Base-by-base conservation (phyloP, 495 filamentous ascomycete species). In the Lasiosphaeris hirsuta region DNA sequence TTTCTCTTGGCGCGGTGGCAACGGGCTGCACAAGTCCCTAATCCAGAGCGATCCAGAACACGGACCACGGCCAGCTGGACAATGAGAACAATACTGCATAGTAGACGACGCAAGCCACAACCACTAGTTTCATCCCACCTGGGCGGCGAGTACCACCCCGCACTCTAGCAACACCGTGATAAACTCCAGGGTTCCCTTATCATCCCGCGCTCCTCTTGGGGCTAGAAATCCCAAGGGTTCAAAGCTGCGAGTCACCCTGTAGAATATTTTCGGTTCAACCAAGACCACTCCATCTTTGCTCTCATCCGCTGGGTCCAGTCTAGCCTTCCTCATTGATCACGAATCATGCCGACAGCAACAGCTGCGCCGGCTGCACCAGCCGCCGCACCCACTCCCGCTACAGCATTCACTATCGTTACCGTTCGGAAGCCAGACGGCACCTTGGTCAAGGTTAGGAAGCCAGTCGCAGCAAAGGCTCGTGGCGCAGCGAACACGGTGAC, bases 391-490 rank as follows among this genome's bases (percentile, higher is more conserved):
- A 1, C 38, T 5, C 19, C 51, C 6, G 40, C 18, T 7, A 23
- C 38, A 11, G 37, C 10, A 14, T 54, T 43, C 51, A 54, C 19
- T 13, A 54, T 54, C 18, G 51, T 54, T 13, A 44, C 51, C 3
- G 38, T 33, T 13, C 10, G 51, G 9, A 54, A 54, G 39, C 17
- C 17, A n/a, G 51, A 54, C 35, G 51, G 51, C 1, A 54, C 51
- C 4, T 40, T 54, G 9, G 51, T 41, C 51, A 54, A 54, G 19
- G 51, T 42, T 17, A 54, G 37, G 39, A 43, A 43, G 51, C 51
- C 51, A 23, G 19, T 54, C 15, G 39, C 13, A 39, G 36, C 48
- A 15, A 39, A 51, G n/a, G 34, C 51, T 33, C 7, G 38, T 34
- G 38, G 38, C 10, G 14, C 7, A 3, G n/a, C 40, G n/a, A 15